A percentile compares a stretch with the other conserved stretches of the same genome.
These are phyloP conservation scores for Gastrolobium bilobum DNA, from an alignment of 306 rosid species.

Conservation along the genomic window DNA sequence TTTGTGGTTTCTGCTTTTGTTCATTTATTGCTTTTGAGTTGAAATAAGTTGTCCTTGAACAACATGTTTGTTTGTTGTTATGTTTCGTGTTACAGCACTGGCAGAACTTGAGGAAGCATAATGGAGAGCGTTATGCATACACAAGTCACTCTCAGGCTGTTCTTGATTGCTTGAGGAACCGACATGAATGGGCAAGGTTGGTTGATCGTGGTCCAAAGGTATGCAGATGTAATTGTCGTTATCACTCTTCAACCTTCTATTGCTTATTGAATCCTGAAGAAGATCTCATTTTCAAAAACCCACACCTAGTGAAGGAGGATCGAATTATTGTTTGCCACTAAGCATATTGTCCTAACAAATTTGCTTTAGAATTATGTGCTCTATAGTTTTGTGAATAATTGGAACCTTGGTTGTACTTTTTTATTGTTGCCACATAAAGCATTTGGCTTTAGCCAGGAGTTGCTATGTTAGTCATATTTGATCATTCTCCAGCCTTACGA, in stretches of 20 bases:
- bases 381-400: not conserved
- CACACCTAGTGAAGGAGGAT: conserved; percentile 22
- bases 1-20: conserved; percentile 31
- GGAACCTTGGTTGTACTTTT: conserved; percentile 31
- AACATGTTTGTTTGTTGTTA: conserved; percentile 25
- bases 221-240: conserved; percentile 38
- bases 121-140: conserved; percentile 98
- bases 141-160: conserved; percentile 98
- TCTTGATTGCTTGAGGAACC: conserved; percentile 95
- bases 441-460: conserved; percentile 19
- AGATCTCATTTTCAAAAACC: conserved; percentile 29
- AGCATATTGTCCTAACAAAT: conserved; percentile 23
- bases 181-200: conserved; percentile 96
- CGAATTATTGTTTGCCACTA: conserved; percentile 2
- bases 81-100: conserved; percentile 77
- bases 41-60: conserved; percentile 21
- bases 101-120: conserved; percentile 96
- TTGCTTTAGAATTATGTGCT: conserved; percentile 19
- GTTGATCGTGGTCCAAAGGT: conserved; percentile 99
- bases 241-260: conserved; percentile 26
- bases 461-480: conserved; percentile 37
- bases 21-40: not conserved
- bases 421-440: conserved; percentile 9
- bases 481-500: conserved; percentile 17
- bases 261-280: conserved; percentile 34